Evolutionary conservation across 176 grass and related monocot species (phyloP).

Genomic region (Lolium rigidum): DNA sequence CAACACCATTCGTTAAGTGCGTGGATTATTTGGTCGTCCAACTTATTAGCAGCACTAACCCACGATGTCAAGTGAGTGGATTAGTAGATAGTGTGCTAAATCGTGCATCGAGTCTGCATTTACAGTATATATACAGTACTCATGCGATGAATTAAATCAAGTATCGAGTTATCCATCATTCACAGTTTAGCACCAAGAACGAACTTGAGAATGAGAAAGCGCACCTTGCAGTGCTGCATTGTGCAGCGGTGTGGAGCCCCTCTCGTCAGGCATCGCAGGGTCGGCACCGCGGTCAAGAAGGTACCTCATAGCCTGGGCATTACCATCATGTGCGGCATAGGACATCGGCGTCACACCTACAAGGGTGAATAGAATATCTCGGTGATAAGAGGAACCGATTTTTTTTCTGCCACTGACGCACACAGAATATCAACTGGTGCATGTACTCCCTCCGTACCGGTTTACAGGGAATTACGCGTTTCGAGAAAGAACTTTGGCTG

Average conservation of each 20-base stretch:
- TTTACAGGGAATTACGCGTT: too few relatives aligned
- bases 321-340: not conserved
- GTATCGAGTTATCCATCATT: not conserved
- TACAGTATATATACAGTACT: not conserved
- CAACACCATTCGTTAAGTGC: not conserved
- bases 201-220: not conserved
- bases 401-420: not conserved
- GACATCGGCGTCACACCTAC: conserved; percentile 36
- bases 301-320: conserved; percentile 2
- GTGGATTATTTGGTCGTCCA: too few relatives aligned
- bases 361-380: not conserved
- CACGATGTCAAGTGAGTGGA: too few relatives aligned
- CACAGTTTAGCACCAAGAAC: too few relatives aligned
- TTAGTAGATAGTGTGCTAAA: not conserved
- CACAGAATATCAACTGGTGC: too few relatives aligned
- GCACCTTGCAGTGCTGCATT: conserved; percentile 18
- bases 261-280: not conserved
- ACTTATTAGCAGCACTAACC: too few relatives aligned
- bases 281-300: conserved; percentile 41
- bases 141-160: not conserved
- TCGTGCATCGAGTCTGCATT: too few relatives aligned
- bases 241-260: conserved; percentile 36
- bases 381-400: not conserved
- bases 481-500: too few relatives aligned
- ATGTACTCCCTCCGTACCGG: too few relatives aligned